A percentile compares a stretch with the other conserved stretches of the same genome.
phyloP scores from a whole-genome alignment of 345 rosid genomes.

The Kandelia obovata region DNA sequence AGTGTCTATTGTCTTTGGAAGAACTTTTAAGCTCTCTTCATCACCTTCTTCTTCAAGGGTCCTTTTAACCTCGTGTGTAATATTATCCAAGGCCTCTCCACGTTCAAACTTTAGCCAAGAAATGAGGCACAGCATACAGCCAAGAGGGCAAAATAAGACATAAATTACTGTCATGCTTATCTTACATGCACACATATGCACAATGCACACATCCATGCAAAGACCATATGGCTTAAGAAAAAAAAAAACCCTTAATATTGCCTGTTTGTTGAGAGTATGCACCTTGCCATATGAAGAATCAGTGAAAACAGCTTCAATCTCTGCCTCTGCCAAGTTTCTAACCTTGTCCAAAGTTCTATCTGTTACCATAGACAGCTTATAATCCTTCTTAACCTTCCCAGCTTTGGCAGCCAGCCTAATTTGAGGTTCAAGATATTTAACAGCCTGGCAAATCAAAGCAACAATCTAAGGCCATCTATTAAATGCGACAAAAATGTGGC shows the following conservation, averaged over 20 bases:
- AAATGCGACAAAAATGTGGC: not conserved
- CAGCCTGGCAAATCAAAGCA: slow-evolving; percentile 60
- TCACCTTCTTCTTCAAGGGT: slow-evolving; percentile 78
- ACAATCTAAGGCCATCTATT: slow-evolving; percentile 10
- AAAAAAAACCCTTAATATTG: not conserved
- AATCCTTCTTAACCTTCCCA: slow-evolving; percentile 91
- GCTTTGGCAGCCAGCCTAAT: slow-evolving; percentile 78
- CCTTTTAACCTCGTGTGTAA: slow-evolving; percentile 62
- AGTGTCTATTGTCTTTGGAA: slow-evolving; percentile 80
- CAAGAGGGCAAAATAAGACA: not conserved
- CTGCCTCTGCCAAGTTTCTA: slow-evolving; percentile 55
- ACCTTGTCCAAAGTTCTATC: slow-evolving; percentile 67
- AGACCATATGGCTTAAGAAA: not conserved
- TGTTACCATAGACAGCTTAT: slow-evolving; percentile 74
- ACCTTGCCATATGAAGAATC: slow-evolving; percentile 95
- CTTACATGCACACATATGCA: not conserved
- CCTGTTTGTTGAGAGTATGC: slow-evolving; percentile 12
- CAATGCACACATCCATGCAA: not conserved
- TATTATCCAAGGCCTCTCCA: slow-evolving; percentile 87
- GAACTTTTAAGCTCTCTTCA: slow-evolving; percentile 70
- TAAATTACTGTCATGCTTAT: not conserved
- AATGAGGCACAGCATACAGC: slow-evolving; percentile 5
- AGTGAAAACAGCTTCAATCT: slow-evolving; percentile 71
- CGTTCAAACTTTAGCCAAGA: slow-evolving; percentile 71
- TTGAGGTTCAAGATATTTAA: slow-evolving; percentile 84